Evolutionary conservation across 2,329 filamentous ascomycete genomes (phyloP), one percentile per base, ranked within the genome.

Genomic region (Bipolaris sorokiniana): DNA sequence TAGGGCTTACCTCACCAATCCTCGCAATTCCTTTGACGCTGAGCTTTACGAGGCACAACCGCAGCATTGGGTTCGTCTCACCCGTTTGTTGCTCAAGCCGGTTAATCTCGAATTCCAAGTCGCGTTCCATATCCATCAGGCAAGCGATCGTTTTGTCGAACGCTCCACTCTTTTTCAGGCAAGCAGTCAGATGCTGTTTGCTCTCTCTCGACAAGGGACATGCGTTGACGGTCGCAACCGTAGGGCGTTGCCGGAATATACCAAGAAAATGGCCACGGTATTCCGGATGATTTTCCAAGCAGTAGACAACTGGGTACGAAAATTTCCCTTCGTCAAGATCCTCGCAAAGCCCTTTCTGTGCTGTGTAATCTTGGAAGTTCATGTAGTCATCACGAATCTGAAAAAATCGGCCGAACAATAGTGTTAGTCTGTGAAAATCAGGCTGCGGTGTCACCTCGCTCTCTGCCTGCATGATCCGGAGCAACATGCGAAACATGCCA

Each of bases 351-450:
- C 93, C 93, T 80, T 97, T 97, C 76, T 94, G 92, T 63, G 89
- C 81, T 40, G 87, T 88, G 80, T 96, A 97, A 67, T 63, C 69
- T 51, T 67, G 69, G 20, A 97, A 85, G 75, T 97, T 97, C 75
- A 91, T 86, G 79, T 96, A 96, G 82, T 97, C 93, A 79, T 92
- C 90, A 64, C 89, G 86, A 77, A 95, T 92, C 77, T 95, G 91
- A 81, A 91, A 95, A 72, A 92, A 86, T 54, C 92, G 84, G n/a
- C 91, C 91, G 56, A 94, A 1, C 16, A 7, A 2, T 31, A 15
- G 5, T 10, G 18, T n/a, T 16, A 7, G 5, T 10, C n/a, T 6
- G 20, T n/a, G 31, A 31, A 48, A 48, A 3, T 48, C 4, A 0
- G 37, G 10, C 31, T 37, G 31, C 7, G 31, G 18, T 18, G 31